Evolutionary conservation across 345 rosid species (phyloP).

Genomic region (Eutrema heterophyllum): DNA sequence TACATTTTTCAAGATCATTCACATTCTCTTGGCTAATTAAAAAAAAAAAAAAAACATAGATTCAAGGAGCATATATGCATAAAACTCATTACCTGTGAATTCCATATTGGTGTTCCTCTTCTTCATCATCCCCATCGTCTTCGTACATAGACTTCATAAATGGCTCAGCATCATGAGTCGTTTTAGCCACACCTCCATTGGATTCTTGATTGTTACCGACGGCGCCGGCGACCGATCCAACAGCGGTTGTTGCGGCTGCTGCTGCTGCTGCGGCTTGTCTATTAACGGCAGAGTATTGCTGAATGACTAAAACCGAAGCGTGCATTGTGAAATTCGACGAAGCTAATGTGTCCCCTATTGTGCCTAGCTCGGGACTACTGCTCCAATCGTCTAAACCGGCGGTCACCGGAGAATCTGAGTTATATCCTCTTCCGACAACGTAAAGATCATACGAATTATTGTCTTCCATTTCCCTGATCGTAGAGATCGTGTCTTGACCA

Average conservation of each 20-base stretch:
- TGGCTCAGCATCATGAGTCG: slow-evolving; percentile 27
- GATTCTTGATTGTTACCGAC: slow-evolving; percentile 8
- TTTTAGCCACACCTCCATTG: neutral
- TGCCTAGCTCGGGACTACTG: slow-evolving; percentile 58
- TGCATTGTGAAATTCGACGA: slow-evolving; percentile 42
- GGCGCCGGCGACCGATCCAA: neutral
- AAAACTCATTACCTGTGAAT: slow-evolving; percentile 12
- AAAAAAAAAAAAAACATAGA: neutral
- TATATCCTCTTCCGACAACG: slow-evolving; percentile 51
- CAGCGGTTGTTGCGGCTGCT: neutral
- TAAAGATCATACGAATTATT: slow-evolving; percentile 38
- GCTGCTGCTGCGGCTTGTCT: slow-evolving; percentile 20
- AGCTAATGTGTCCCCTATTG: slow-evolving; percentile 51
- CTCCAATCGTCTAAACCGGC: slow-evolving; percentile 48
- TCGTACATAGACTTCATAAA: slow-evolving; percentile 32
- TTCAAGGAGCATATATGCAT: neutral
- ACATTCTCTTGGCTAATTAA: slow-evolving; percentile 8
- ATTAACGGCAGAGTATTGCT: slow-evolving; percentile 38
- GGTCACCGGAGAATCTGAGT: slow-evolving; percentile 35
- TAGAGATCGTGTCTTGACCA: slow-evolving; percentile 42
- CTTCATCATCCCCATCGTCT: slow-evolving; percentile 25
- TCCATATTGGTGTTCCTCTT: slow-evolving; percentile 9
- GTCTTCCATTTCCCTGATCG: slow-evolving; percentile 38
- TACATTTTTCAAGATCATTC: neutral
- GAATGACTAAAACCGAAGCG: slow-evolving; percentile 60